phyloP scores from a whole-genome alignment of 1,284 basidiomycete genomes.

The Filobasidium uniguttulatum region DNA sequence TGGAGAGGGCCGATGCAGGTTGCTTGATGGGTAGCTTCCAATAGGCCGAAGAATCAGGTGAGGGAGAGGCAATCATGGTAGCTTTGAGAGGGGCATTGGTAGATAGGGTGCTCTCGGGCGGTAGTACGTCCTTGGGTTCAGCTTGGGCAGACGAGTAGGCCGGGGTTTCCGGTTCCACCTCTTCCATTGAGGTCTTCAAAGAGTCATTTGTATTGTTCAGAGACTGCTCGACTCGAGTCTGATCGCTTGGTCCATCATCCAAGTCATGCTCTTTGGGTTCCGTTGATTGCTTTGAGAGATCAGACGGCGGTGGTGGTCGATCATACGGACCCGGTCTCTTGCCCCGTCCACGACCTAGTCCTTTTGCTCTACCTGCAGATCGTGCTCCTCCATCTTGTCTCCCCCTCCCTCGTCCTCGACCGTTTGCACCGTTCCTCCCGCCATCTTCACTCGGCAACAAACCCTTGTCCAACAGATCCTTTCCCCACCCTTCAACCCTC shows the following conservation, averaged over 20 bases:
- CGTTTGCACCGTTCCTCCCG: conserved; percentile 4
- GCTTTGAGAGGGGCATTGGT: no score
- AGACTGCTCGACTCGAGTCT: background rate
- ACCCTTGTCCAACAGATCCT: conserved; percentile 44
- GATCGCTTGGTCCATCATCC: background rate
- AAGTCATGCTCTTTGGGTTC: background rate
- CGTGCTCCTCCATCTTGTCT: background rate
- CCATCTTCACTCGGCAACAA: conserved; percentile 21
- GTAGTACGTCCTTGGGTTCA: no score
- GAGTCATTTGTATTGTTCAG: background rate
- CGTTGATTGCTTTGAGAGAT: background rate
- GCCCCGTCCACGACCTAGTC: background rate
- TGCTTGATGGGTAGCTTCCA: no score
- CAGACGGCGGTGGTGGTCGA: background rate
- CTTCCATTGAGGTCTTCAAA: background rate
- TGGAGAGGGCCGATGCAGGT: no score
- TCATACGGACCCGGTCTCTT: background rate
- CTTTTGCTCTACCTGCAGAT: no score
- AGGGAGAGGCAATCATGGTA: no score
- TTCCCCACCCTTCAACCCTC: conserved; percentile 55
- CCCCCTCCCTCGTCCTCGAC: background rate
- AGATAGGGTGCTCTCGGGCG: no score
- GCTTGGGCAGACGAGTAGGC: background rate
- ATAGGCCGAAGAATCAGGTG: no score
- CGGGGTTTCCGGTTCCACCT: background rate